Percentiles rank a stretch among this genome's conserved stretches.
Evolutionary conservation across 2,329 filamentous ascomycete species (phyloP).

Genomic region (Pseudogymnoascus sp.): DNA sequence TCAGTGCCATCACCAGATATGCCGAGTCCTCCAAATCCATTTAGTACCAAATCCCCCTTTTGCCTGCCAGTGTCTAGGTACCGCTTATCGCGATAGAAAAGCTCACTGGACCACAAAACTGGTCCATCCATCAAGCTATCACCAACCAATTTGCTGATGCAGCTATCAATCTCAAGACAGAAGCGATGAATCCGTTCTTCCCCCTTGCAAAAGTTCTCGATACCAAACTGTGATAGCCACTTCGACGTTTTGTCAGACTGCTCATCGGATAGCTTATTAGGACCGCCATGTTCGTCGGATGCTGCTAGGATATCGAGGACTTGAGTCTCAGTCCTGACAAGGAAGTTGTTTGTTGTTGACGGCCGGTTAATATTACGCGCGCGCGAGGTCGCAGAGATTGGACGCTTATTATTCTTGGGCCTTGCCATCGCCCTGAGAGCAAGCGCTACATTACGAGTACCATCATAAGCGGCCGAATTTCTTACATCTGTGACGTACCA

Average conservation of each 20-base stretch:
- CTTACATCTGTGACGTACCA: constrained; percentile 96
- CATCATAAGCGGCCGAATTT: constrained; percentile 80
- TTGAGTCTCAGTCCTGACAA: constrained; percentile 76
- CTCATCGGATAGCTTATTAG: constrained; percentile 93
- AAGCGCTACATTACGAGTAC: constrained; percentile 75
- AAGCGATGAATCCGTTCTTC: constrained; percentile 94
- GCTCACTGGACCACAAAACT: constrained; percentile 84
- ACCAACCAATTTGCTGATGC: constrained; percentile 76
- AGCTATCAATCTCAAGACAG: constrained; percentile 81
- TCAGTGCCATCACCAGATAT: constrained; percentile 38
- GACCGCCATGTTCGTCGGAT: constrained; percentile 73
- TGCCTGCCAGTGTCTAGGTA: constrained; percentile 40
- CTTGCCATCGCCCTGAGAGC: constrained; percentile 87
- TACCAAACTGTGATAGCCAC: constrained; percentile 74
- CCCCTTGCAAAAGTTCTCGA: constrained; percentile 90
- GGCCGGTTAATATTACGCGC: constrained; percentile 30
- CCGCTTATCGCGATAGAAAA: constrained; percentile 72
- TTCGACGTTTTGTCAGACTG: constrained; percentile 77
- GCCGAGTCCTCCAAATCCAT: constrained; percentile 39
- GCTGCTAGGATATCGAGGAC: constrained; percentile 83
- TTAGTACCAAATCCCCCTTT: constrained; percentile 42
- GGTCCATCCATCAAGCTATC: constrained; percentile 79
- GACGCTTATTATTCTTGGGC: constrained; percentile 38
- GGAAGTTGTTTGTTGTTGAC: constrained; percentile 44
- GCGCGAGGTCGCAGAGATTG: constrained; percentile 28